phyloP scores from a whole-genome alignment of 2,329 filamentous ascomycete species.

The Tolypocladium tundrense region DNA sequence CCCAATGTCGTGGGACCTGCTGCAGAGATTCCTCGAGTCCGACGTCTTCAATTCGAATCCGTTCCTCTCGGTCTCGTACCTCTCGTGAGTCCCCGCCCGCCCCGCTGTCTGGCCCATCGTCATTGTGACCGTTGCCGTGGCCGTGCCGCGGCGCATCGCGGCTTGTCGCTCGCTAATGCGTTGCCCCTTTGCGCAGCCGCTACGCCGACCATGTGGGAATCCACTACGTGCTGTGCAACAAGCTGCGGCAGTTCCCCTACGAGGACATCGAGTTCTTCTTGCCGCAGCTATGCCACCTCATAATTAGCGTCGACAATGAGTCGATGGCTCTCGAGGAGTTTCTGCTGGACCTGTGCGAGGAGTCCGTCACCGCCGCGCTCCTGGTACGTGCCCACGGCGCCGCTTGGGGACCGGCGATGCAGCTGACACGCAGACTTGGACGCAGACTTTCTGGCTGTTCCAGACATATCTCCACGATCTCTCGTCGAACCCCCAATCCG shows the following conservation, averaged over 20 bases:
- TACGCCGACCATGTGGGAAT: constrained; percentile 87
- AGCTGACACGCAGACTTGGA: constrained; percentile 9
- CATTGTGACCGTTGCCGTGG: not conserved
- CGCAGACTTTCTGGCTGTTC: constrained; percentile 80
- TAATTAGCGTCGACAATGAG: constrained; percentile 83
- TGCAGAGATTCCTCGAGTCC: constrained; percentile 85
- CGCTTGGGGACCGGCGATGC: not conserved
- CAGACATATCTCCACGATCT: constrained; percentile 82
- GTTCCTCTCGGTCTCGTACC: constrained; percentile 78
- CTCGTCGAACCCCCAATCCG: constrained; percentile 61
- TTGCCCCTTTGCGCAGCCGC: constrained; percentile 43
- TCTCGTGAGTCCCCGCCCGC: constrained; percentile 55
- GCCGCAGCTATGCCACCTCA: constrained; percentile 76
- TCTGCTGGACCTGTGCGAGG: constrained; percentile 74
- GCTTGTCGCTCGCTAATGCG: constrained; percentile 9
- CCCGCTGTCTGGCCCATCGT: not conserved
- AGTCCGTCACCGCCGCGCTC: constrained; percentile 75
- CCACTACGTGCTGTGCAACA: constrained; percentile 80
- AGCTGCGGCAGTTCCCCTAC: constrained; percentile 81
- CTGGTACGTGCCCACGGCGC: constrained; percentile 45
- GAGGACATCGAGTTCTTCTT: constrained; percentile 91
- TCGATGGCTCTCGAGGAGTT: constrained; percentile 88
- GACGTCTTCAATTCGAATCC: constrained; percentile 90
- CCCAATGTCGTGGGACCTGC: constrained; percentile 71
- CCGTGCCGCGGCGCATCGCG: not conserved